Percentiles rank a stretch among this genome's conserved stretches.
phyloP scores from a whole-genome alignment of 257 asterid species.

The Solanum bulbocastanum region DNA sequence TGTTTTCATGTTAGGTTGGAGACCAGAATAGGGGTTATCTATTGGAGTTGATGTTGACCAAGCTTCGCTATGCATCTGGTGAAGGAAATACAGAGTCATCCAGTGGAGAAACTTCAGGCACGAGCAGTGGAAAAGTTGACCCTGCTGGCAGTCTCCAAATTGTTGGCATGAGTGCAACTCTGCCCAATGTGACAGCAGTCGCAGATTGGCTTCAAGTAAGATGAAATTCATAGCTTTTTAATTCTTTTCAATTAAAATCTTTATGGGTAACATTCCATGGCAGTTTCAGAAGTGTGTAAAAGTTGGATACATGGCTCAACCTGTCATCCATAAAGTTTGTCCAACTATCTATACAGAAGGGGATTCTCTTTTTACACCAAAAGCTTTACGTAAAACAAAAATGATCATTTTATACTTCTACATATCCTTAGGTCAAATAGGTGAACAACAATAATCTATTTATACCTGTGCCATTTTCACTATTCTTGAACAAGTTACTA shows the following conservation, averaged over 20 bases:
- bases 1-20: conserved; percentile 60
- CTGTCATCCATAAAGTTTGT: not conserved
- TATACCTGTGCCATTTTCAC: not conserved
- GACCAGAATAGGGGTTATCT: conserved; percentile 96
- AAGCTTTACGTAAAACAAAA: not conserved
- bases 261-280: not conserved
- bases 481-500: not conserved
- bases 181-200: conserved; percentile 91
- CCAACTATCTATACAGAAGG: not conserved
- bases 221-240: not conserved
- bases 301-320: not conserved
- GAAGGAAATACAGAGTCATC: conserved; percentile 81
- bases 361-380: not conserved
- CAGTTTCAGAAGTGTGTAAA: not conserved
- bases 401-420: not conserved
- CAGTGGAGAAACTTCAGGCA: conserved; percentile 87
- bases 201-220: conserved; percentile 92
- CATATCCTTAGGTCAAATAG: not conserved
- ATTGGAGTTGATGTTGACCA: conserved; percentile 89
- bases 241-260: not conserved
- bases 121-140: conserved; percentile 67
- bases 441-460: not conserved
- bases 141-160: conserved; percentile 86
- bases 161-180: conserved; percentile 98
- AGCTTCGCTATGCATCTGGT: conserved; percentile 93